A percentile compares a stretch with the other conserved stretches of the same genome.
phyloP scores from a whole-genome alignment of 1,139 yeast genomes.

The Geotrichum bryndzae region DNA sequence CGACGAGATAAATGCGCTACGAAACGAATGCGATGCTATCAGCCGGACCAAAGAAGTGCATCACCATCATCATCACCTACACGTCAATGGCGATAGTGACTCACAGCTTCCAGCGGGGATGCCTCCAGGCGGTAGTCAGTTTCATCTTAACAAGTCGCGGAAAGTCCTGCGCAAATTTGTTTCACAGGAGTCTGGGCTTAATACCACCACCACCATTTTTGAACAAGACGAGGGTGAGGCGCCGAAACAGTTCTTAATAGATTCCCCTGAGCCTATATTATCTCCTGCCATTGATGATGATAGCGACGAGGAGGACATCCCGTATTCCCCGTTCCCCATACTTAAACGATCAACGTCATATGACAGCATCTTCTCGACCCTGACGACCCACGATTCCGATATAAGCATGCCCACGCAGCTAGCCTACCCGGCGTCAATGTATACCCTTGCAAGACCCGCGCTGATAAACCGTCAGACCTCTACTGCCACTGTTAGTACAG shows the following conservation, averaged over 20 bases:
- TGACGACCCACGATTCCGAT: background rate
- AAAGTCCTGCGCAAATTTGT: constrained; percentile 4
- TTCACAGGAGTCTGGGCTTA: constrained; percentile 14
- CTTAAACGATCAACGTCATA: background rate
- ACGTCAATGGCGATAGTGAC: background rate
- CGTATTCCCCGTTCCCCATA: background rate
- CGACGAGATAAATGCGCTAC: constrained; percentile 9
- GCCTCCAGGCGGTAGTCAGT: background rate
- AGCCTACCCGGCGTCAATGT: background rate
- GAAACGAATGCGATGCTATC: background rate
- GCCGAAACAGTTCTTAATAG: background rate
- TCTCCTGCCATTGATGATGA: background rate
- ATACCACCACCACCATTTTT: constrained; percentile 1
- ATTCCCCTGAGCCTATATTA: background rate
- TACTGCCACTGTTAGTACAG: background rate
- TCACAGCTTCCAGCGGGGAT: background rate
- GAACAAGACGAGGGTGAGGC: background rate
- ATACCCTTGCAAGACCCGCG: background rate
- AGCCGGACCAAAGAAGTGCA: constrained; percentile 8
- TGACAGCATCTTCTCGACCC: constrained; percentile 2
- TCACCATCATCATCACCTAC: constrained; percentile 14
- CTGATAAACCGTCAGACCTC: background rate
- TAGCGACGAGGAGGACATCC: background rate
- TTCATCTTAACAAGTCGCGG: background rate
- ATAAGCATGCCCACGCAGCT: background rate